Evolutionary conservation across 352 stramenopile species (phyloP).

Genomic region (Globisporangium canariense): DNA sequence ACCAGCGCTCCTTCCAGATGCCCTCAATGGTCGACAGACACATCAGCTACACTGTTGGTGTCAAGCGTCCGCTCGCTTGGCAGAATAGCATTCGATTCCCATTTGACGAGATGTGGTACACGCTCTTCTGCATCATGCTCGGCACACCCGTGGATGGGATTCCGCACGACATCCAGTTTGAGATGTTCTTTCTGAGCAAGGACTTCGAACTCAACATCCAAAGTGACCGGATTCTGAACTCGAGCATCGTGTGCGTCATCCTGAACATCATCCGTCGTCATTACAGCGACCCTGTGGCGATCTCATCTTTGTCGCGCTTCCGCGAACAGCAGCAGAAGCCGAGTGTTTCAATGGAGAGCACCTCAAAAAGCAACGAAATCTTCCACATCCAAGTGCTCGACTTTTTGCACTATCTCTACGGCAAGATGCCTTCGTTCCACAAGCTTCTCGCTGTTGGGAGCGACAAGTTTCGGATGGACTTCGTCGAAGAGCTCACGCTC

Average conservation of each 20-base stretch:
- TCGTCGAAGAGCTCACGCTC: constrained; percentile 54
- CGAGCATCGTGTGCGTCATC: constrained; percentile 48
- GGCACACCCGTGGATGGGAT: constrained; percentile 59
- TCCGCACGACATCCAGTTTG: constrained; percentile 55
- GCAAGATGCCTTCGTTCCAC: constrained; percentile 42
- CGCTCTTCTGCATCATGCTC: constrained; percentile 60
- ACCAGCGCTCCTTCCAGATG: constrained; percentile 18
- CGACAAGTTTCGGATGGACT: constrained; percentile 51
- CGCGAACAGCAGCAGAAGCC: not conserved
- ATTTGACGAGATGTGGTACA: constrained; percentile 72
- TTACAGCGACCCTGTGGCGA: constrained; percentile 45
- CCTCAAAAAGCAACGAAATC: constrained; percentile 7
- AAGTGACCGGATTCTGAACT: constrained; percentile 48
- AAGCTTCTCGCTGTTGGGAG: constrained; percentile 25
- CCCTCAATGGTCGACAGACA: not conserved
- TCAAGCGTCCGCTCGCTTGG: no score
- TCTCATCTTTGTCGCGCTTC: constrained; percentile 18
- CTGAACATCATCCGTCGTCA: constrained; percentile 49
- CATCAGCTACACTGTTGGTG: not conserved
- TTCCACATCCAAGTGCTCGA: constrained; percentile 51
- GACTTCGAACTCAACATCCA: constrained; percentile 72
- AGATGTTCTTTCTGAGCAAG: constrained; percentile 60
- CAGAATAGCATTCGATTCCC: constrained; percentile 28
- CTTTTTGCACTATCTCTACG: constrained; percentile 52
- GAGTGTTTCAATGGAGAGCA: constrained; percentile 6